phyloP scores from a whole-genome alignment of 2,329 filamentous ascomycete genomes.

The Torrubiella hemipterigena region DNA sequence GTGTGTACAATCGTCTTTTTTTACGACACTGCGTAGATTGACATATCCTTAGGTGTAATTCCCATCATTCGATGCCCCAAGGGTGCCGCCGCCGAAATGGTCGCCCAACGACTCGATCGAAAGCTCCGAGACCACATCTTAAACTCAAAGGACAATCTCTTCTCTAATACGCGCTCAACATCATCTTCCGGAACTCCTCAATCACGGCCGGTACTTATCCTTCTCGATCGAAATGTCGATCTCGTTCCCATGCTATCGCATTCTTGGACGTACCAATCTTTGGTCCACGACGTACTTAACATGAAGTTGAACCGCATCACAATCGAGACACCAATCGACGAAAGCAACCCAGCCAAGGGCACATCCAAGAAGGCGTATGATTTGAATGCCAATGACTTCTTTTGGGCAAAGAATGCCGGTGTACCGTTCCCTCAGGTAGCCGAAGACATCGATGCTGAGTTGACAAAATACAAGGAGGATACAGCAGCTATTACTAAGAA shows the following conservation, averaged over 20 bases:
- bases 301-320: conserved; percentile 80
- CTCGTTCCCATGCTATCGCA: conserved; percentile 98
- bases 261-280: conserved; percentile 69
- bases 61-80: conserved; percentile 93
- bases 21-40: background rate
- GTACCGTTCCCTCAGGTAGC: conserved; percentile 91
- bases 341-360: conserved; percentile 61
- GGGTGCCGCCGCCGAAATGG: conserved; percentile 84
- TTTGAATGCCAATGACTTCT: conserved; percentile 81
- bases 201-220: conserved; percentile 77
- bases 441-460: conserved; percentile 87
- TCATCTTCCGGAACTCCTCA: conserved; percentile 51
- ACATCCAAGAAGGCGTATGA: conserved; percentile 85
- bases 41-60: conserved; percentile 53
- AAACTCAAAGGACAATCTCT: conserved; percentile 96
- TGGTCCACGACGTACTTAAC: conserved; percentile 55
- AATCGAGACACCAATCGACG: conserved; percentile 72
- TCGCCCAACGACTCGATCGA: conserved; percentile 84
- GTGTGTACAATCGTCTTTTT: conserved; percentile 34
- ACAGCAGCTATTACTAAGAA: conserved; percentile 90
- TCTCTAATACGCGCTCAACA: conserved; percentile 56
- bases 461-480: conserved; percentile 92
- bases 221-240: conserved; percentile 92
- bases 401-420: conserved; percentile 88
- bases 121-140: conserved; percentile 94